Conservation (phyloP, 495 filamentous ascomycete species). For the Neurospora intermedia region DNA sequence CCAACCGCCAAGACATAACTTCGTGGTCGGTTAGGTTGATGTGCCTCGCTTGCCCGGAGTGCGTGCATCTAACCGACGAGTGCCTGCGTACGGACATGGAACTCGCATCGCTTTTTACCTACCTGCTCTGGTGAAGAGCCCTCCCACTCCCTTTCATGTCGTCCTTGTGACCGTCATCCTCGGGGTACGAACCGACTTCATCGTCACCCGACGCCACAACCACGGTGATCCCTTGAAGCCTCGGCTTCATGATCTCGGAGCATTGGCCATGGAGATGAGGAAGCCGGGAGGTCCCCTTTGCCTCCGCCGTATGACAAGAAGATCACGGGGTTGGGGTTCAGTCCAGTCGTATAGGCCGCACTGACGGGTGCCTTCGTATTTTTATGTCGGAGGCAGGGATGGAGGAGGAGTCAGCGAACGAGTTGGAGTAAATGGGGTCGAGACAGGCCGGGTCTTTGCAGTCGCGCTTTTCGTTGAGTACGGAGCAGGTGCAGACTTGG, state of each 20-base stretch:
- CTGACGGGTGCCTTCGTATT: conserved; percentile 46
- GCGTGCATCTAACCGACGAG: too few species aligned
- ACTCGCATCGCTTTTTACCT: too few species aligned
- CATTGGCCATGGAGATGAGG: conserved; percentile 33
- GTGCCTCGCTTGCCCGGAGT: too few species aligned
- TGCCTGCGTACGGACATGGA: too few species aligned
- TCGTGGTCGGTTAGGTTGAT: too few species aligned
- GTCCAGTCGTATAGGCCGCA: conserved; percentile 39
- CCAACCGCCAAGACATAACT: too few species aligned
- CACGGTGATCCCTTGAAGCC: conserved; percentile 50
- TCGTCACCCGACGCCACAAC: conserved; percentile 52
- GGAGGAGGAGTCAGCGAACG: conserved; percentile 5
- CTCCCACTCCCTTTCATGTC: background rate
- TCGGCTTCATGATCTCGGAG: conserved; percentile 50
- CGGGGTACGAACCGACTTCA: conserved; percentile 41
- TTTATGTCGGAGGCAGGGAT: conserved; percentile 23
- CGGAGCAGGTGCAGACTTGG: conserved; percentile 34
- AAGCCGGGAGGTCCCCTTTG: conserved; percentile 23
- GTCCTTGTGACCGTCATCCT: conserved; percentile 15
- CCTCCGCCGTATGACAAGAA: conserved; percentile 31
- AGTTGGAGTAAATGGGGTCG: conserved; percentile 48
- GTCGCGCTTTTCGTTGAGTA: conserved; percentile 21
- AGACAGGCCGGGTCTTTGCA: conserved; percentile 24
- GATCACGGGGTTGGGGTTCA: conserved; percentile 26
- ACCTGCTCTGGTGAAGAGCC: conserved; percentile 13